Percentiles rank a stretch among this genome's conserved stretches.
Conservation (phyloP, 208 protist genomes). For the Phytomonas francai region DNA sequence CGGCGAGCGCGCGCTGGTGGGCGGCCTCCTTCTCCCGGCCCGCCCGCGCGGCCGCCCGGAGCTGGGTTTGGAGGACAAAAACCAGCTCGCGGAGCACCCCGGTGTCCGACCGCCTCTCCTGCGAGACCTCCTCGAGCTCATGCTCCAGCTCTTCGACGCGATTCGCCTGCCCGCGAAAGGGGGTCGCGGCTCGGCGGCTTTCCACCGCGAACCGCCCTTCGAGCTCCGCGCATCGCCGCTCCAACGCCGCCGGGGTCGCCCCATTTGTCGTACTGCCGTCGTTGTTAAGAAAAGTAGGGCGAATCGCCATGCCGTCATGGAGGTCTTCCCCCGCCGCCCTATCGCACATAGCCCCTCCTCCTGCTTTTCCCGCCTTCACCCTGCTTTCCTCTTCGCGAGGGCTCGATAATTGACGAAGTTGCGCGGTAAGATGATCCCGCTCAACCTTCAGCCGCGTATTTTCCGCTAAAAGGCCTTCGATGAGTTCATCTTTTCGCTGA, state of each 20-base stretch:
- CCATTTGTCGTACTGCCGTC: neutral
- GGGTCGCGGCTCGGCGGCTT: neutral
- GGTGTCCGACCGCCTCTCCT: slow-evolving; percentile 24
- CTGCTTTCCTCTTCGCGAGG: slow-evolving; percentile 7
- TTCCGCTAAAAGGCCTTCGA: slow-evolving; percentile 13
- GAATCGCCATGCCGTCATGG: neutral
- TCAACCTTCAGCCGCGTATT: slow-evolving; percentile 7
- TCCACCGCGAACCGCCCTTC: neutral
- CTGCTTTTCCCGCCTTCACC: neutral
- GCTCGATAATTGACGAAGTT: neutral
- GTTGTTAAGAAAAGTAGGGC: slow-evolving; percentile 1
- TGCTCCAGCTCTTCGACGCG: slow-evolving; percentile 21
- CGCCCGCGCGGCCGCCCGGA: slow-evolving; percentile 19
- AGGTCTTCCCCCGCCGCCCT: neutral
- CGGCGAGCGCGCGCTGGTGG: slow-evolving; percentile 30
- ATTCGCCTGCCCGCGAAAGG: slow-evolving; percentile 11
- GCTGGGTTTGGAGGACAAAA: slow-evolving; percentile 23
- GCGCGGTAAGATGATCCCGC: slow-evolving; percentile 1
- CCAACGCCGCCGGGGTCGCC: neutral
- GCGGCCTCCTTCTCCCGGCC: too few species aligned
- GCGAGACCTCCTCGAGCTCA: slow-evolving; percentile 23
- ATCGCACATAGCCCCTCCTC: neutral
- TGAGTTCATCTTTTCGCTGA: slow-evolving; percentile 19
- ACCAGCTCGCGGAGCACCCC: slow-evolving; percentile 30
- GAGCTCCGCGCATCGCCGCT: neutral